These are phyloP conservation scores for Drechslerella coelobrocha DNA, from an alignment of 2,329 filamentous ascomycete species.

Conservation along the genomic window DNA sequence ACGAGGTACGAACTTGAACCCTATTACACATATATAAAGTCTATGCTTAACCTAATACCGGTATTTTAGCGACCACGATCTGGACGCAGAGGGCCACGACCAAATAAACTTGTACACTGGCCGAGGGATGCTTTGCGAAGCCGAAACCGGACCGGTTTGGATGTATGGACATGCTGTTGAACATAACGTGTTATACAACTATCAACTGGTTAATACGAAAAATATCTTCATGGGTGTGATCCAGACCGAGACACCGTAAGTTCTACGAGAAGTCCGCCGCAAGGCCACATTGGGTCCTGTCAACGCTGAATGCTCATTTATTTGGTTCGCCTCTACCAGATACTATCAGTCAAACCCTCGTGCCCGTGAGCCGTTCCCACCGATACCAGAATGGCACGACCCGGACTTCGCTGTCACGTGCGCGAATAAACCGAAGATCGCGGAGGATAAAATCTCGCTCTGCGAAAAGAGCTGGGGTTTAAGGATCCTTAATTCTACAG, in stretches of 20 bases:
- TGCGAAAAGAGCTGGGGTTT: conserved; percentile 56
- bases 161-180: conserved; percentile 64
- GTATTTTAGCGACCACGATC: conserved; percentile 63
- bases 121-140: conserved; percentile 62
- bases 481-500: conserved; percentile 51
- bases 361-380: conserved; percentile 59
- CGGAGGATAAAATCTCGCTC: conserved; percentile 55
- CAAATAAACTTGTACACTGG: conserved; percentile 60
- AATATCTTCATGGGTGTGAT: conserved; percentile 83
- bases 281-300: not conserved
- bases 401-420: conserved; percentile 51
- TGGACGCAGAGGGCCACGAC: conserved; percentile 60
- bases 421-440: not conserved
- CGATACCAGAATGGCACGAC: conserved; percentile 51
- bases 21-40: not conserved
- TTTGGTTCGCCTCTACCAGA: not conserved
- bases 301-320: not conserved
- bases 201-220: conserved; percentile 77
- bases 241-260: conserved; percentile 85
- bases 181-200: conserved; percentile 71
- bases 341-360: conserved; percentile 63
- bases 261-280: not conserved
- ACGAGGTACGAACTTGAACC: conserved; percentile 54
- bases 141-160: conserved; percentile 62
- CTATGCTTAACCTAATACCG: not conserved